phyloP scores from a whole-genome alignment of 352 stramenopile genomes.

The Detonula confervacea region DNA sequence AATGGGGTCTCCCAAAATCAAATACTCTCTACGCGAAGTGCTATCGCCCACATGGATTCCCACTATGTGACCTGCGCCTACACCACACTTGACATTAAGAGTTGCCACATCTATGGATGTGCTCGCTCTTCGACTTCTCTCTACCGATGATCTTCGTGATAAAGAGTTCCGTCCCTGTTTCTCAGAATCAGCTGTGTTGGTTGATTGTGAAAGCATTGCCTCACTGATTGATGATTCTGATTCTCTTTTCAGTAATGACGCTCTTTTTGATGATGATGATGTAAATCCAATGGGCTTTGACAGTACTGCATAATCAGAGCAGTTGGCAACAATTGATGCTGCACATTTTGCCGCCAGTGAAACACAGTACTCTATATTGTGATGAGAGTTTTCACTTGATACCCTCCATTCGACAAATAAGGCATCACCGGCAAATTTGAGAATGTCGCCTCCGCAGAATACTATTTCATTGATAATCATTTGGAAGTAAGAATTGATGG shows the following conservation, averaged over 20 bases:
- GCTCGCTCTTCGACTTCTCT: neutral
- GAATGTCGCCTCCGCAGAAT: constrained; percentile 69
- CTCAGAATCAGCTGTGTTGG: neutral
- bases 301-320: constrained; percentile 58
- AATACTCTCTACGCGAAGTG: constrained; percentile 63
- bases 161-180: neutral
- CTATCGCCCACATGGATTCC: constrained; percentile 66
- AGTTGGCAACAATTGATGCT: constrained; percentile 64
- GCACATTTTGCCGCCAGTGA: constrained; percentile 49
- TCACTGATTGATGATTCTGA: too few species aligned
- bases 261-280: constrained; percentile 4
- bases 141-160: constrained; percentile 4
- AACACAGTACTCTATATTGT: constrained; percentile 53
- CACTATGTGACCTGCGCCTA: constrained; percentile 58
- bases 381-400: constrained; percentile 15
- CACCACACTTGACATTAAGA: constrained; percentile 72
- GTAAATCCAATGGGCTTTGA: constrained; percentile 29
- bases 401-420: constrained; percentile 79
- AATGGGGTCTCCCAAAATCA: constrained; percentile 72
- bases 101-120: constrained; percentile 30
- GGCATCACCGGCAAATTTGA: constrained; percentile 85
- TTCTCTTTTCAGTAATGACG: neutral
- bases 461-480: constrained; percentile 73
- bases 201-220: constrained; percentile 5
- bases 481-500: constrained; percentile 82